Base-by-base conservation (phyloP, 192 early-diverging fungal species). In the Gigaspora rosea region DNA sequence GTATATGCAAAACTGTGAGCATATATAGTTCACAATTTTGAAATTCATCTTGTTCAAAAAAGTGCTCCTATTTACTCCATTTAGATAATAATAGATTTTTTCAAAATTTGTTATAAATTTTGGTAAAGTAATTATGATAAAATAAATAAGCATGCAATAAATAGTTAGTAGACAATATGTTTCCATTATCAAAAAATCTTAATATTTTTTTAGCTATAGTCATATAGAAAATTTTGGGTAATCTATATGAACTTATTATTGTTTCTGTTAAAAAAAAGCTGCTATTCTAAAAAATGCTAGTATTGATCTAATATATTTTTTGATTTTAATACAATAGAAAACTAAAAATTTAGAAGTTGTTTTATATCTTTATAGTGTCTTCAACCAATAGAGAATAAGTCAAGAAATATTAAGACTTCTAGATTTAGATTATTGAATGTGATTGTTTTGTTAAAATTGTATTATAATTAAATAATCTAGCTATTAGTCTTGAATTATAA, bases 11-110 rank as follows among this genome's bases (percentile, higher is more conserved):
- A 9, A 18, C 50, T 10, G 58, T 72, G 71, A 5, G 56, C 46
- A n/a, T 72, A 33, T 16, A 72, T 58, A 10, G 52, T 8, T 32
- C 71, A 36, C 32, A 11, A 36, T 72, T 72, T 72, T 72, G 71
- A 58, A 72, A 72, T 58, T 72, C 71, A 72, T 57, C n/a, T 16
- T 6, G 15, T 46, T 72, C 52, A 72, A 72, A 72, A 57, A 36
- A 72, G 20, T 71, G 48, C 5, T 16, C 7, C 48, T 20, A 54
- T 54, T 50, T 32, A n/a, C 32, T 33, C 68, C 68, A 71, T 0
- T 1, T 6, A 71, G 12, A 15, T 35, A 71, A 35, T 1, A 16
- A 22, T 6, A 3, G 4, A 36, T 71, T 52, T 54, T 56, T 54
- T 51, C 50, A 71, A 1, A 71, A 13, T 18, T 56, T 27, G 33